These are phyloP conservation scores for Vitis hybrid DNA, from an alignment of 177 flowering plant species.

Conservation along the genomic window DNA sequence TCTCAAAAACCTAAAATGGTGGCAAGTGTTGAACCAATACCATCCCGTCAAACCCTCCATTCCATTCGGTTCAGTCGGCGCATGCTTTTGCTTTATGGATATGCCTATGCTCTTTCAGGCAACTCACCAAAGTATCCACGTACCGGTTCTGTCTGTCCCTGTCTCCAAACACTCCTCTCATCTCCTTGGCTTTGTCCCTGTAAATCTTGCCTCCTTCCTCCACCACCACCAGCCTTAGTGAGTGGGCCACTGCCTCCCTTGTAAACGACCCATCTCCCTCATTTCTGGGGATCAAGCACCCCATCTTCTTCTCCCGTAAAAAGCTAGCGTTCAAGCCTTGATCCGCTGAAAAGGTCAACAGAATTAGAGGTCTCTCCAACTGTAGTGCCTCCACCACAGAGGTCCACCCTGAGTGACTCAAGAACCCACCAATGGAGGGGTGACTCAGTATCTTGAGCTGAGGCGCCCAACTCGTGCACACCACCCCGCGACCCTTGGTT, in stretches of 20 bases:
- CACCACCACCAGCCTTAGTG: slow-evolving; percentile 20
- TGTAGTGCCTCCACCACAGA: slow-evolving; percentile 24
- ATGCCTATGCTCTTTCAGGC: no score
- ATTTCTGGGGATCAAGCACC: slow-evolving; percentile 19
- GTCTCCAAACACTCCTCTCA: slow-evolving; percentile 13
- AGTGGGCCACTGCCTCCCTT: slow-evolving; percentile 15
- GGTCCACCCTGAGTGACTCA: slow-evolving; percentile 31
- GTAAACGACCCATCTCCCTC: slow-evolving; percentile 28
- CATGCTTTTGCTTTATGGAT: no score
- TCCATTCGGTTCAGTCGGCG: no score
- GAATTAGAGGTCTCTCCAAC: slow-evolving; percentile 16
- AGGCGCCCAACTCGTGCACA: slow-evolving; percentile 34
- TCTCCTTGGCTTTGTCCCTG: slow-evolving; percentile 11
- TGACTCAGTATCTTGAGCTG: slow-evolving; percentile 32
- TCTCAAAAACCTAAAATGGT: no score
- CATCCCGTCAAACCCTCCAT: no score
- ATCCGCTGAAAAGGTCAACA: slow-evolving; percentile 22
- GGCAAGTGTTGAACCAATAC: no score
- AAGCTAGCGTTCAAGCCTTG: slow-evolving; percentile 22
- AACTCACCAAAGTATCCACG: no score
- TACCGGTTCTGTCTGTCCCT: not conserved
- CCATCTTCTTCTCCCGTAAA: slow-evolving; percentile 19
- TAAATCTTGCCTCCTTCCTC: slow-evolving; percentile 15
- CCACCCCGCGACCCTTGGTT: slow-evolving; percentile 23
- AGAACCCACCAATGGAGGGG: slow-evolving; percentile 20